These are phyloP conservation scores for Avicennia marina DNA, from an alignment of 257 asterid genomes.

Conservation along the genomic window DNA sequence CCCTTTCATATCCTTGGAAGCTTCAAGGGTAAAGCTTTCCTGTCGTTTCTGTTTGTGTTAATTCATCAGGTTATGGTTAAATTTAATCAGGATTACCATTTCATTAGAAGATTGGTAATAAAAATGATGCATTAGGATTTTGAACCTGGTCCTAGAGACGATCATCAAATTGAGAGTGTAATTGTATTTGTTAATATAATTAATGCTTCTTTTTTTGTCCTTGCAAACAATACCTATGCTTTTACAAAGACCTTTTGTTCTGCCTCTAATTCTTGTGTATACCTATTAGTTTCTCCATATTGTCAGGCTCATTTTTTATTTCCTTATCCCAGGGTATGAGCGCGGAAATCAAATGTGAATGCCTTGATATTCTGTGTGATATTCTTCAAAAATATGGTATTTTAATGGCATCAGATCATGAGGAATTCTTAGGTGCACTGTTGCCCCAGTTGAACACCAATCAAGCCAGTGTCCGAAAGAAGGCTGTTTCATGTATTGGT, in stretches of 20 bases:
- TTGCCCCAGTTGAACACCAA: conserved; percentile 80
- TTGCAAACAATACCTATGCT: background rate
- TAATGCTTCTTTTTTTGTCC: conserved; percentile 1
- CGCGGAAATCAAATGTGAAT: conserved; percentile 94
- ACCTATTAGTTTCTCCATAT: background rate
- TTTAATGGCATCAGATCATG: conserved; percentile 83
- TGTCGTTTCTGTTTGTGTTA: conserved; percentile 1
- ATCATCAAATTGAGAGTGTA: background rate
- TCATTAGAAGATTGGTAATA: background rate
- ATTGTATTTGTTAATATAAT: conserved; percentile 7
- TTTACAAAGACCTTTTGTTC: background rate
- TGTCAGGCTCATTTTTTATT: background rate
- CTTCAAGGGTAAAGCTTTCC: background rate
- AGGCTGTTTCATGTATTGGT: conserved; percentile 95
- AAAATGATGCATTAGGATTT: conserved; percentile 2
- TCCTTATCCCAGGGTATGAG: conserved; percentile 68
- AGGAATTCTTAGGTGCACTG: conserved; percentile 62
- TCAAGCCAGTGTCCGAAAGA: conserved; percentile 97
- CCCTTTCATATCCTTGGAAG: background rate
- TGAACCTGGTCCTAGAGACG: conserved; percentile 8
- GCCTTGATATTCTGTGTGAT: conserved; percentile 91
- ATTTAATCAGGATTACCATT: too few species aligned
- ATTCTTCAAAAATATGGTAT: conserved; percentile 96
- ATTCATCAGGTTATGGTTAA: background rate
- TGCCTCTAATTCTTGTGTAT: background rate